These are phyloP conservation scores for Botrytis hyacinthi DNA, from an alignment of 2,329 filamentous ascomycete species.

Conservation along the genomic window DNA sequence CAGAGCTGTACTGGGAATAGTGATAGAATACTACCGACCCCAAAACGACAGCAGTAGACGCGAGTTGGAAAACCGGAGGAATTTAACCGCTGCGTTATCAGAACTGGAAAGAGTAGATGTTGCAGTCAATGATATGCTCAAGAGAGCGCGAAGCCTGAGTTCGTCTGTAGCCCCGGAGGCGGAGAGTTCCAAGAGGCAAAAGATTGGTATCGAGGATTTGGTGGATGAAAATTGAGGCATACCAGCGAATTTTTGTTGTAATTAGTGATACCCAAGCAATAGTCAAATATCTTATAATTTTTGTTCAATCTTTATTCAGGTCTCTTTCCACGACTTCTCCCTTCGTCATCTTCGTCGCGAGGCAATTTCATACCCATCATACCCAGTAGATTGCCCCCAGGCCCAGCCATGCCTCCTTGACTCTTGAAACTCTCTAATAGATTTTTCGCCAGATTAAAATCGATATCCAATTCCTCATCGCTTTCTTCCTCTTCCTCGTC, in stretches of 20 bases:
- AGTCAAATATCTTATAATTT: constrained; percentile 13
- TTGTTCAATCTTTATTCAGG: constrained; percentile 9
- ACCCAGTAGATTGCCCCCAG: constrained; percentile 81
- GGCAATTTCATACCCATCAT: constrained; percentile 83
- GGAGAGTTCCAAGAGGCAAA: constrained; percentile 30
- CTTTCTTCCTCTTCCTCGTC: constrained; percentile 59
- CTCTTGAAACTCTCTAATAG: constrained; percentile 90
- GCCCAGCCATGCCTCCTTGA: constrained; percentile 81
- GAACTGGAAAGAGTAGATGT: constrained; percentile 44
- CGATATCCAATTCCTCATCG: constrained; percentile 67
- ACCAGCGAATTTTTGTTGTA: constrained; percentile 17
- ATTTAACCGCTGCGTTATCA: constrained; percentile 48
- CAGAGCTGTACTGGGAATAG: constrained; percentile 52
- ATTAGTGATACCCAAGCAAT: constrained; percentile 22
- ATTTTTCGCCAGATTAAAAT: constrained; percentile 87
- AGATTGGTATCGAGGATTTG: constrained; percentile 22
- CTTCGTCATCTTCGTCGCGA: constrained; percentile 64
- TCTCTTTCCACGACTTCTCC: constrained; percentile 10
- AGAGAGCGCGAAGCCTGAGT: constrained; percentile 29
- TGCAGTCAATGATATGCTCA: constrained; percentile 26
- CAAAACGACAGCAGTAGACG: constrained; percentile 47
- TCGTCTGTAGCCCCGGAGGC: constrained; percentile 21
- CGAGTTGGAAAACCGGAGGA: constrained; percentile 54
- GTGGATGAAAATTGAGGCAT: constrained; percentile 14
- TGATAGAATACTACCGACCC: constrained; percentile 55